Conservation (phyloP, 2,329 filamentous ascomycete species). For the Aspergillus sojae region DNA sequence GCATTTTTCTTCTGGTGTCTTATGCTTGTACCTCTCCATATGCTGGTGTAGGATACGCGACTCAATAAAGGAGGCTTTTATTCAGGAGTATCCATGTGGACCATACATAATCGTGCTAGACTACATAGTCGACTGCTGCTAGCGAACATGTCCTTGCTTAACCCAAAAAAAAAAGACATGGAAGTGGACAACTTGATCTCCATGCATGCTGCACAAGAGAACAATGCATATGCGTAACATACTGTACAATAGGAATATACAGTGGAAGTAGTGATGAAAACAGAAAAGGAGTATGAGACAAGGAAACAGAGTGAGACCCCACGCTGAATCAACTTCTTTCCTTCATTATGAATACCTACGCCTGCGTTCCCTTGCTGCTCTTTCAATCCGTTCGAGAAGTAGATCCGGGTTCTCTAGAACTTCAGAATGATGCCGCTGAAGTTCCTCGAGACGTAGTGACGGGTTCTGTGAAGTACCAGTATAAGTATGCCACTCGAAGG, state of each 20-base stretch:
- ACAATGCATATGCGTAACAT: constrained; percentile 1
- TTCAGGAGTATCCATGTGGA: background rate
- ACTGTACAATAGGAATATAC: constrained; percentile 2
- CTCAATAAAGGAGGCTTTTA: background rate
- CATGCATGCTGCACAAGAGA: constrained; percentile 1
- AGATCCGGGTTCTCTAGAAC: constrained; percentile 53
- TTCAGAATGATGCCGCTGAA: constrained; percentile 68
- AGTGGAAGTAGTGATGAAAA: background rate
- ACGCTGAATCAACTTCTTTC: background rate
- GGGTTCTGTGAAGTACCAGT: constrained; percentile 65
- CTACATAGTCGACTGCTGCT: background rate
- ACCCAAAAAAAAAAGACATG: background rate
- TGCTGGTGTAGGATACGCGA: background rate
- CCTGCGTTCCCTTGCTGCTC: background rate
- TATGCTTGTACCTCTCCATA: background rate
- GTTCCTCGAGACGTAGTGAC: constrained; percentile 67
- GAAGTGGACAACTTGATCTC: background rate
- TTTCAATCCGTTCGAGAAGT: constrained; percentile 25
- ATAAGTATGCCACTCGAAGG: constrained; percentile 48
- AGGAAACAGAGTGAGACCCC: background rate
- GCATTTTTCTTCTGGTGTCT: background rate
- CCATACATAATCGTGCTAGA: background rate
- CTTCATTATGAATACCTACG: constrained; percentile 1
- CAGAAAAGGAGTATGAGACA: constrained; percentile 4
- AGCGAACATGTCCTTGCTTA: background rate